Percentiles rank a stretch among this genome's conserved stretches.
These are phyloP conservation scores for Aspergillus ellipticus DNA, from an alignment of 495 filamentous ascomycete genomes.

Conservation along the genomic window DNA sequence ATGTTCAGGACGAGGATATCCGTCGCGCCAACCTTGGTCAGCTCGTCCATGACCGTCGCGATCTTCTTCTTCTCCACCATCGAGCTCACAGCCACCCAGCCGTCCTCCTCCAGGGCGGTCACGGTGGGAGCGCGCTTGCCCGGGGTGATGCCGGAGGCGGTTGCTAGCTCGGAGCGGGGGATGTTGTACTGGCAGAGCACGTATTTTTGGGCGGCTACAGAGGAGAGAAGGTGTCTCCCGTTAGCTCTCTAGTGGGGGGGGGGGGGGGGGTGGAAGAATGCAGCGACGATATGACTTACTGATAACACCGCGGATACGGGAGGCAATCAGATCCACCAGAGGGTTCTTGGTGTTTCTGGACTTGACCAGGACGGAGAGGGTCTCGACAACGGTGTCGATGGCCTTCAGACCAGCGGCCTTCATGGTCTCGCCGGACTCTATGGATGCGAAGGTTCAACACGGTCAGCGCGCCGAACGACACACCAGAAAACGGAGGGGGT, in stretches of 20 bases:
- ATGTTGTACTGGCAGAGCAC: constrained; percentile 98
- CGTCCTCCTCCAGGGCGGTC: constrained; percentile 77
- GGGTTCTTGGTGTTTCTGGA: constrained; percentile 80
- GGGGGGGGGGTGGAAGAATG: background rate
- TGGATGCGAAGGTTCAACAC: background rate
- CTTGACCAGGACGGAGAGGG: constrained; percentile 85
- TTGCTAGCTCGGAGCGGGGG: constrained; percentile 58
- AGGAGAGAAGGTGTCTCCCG: background rate
- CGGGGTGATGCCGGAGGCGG: constrained; percentile 77
- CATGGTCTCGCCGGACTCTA: constrained; percentile 99
- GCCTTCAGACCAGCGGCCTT: constrained; percentile 92
- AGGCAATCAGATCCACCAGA: constrained; percentile 75
- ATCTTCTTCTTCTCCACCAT: constrained; percentile 94
- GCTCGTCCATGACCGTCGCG: constrained; percentile 85
- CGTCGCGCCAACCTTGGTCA: constrained; percentile 72
- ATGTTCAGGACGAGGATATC: constrained; percentile 89
- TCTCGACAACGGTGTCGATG: constrained; percentile 88
- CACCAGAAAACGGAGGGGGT: no score
- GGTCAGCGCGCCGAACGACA: background rate
- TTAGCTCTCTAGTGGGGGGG: background rate
- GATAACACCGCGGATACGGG: constrained; percentile 87
- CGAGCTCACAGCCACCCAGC: constrained; percentile 87
- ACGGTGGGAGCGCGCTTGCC: constrained; percentile 93
- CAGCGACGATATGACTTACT: constrained; percentile 45
- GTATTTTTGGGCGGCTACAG: constrained; percentile 78